phyloP scores from a whole-genome alignment of 371 early-diverging fungal genomes.

The Smittium culicis region DNA sequence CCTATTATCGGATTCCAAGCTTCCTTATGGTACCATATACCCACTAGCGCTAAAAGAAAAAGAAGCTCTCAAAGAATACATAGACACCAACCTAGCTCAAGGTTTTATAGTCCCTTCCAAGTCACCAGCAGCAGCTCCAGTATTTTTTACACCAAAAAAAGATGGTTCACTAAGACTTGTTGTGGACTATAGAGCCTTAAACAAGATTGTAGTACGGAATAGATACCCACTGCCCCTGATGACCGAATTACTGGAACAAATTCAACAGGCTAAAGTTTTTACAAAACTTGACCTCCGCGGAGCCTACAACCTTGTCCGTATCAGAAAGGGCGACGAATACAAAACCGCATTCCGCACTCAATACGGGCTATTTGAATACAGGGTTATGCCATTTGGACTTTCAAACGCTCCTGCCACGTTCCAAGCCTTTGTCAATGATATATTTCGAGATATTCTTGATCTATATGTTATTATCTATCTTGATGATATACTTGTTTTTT shows the following conservation, averaged over 20 bases:
- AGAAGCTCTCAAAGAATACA: constrained; percentile 8
- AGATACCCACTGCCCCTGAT: constrained; percentile 31
- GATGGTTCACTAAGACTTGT: constrained; percentile 33
- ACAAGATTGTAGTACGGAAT: constrained; percentile 29
- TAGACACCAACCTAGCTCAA: constrained; percentile 1
- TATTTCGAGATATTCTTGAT: constrained; percentile 15
- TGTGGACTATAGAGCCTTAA: constrained; percentile 35
- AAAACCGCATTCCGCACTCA: constrained; percentile 33
- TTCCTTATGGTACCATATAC: constrained; percentile 9
- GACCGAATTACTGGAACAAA: constrained; percentile 28
- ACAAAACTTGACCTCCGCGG: constrained; percentile 31
- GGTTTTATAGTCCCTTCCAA: constrained; percentile 14
- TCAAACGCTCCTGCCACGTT: constrained; percentile 31
- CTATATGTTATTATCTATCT: constrained; percentile 17
- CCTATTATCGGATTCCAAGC: background rate
- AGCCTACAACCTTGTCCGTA: constrained; percentile 21
- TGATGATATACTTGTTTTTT: constrained; percentile 34
- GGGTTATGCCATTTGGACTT: constrained; percentile 33
- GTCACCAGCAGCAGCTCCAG: constrained; percentile 22
- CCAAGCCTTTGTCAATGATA: constrained; percentile 21
- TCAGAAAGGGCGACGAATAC: constrained; percentile 13
- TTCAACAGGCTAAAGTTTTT: constrained; percentile 24
- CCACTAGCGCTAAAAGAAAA: constrained; percentile 1
- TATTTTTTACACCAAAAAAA: constrained; percentile 36
- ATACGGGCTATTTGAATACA: constrained; percentile 25